These are phyloP conservation scores for Trichosporon inkin DNA, from an alignment of 1,284 basidiomycete species.

Conservation along the genomic window DNA sequence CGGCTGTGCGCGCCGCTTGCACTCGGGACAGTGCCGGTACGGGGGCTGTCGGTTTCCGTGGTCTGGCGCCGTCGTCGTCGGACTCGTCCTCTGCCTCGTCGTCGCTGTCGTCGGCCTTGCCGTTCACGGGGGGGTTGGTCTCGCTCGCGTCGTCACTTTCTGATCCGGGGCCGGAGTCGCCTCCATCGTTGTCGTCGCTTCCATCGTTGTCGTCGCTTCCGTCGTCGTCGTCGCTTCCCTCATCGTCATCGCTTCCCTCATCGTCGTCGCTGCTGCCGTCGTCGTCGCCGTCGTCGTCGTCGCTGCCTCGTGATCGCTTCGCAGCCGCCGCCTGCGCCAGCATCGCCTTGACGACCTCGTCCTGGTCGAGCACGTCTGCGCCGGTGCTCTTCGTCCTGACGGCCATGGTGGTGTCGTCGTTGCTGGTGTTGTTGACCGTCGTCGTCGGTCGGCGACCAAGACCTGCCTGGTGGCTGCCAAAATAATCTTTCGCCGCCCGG, in stretches of 20 bases:
- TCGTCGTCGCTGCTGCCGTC: conserved; percentile 20
- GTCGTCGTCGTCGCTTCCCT: too few species aligned
- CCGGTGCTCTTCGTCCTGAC: conserved; percentile 4
- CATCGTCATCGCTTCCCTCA: conserved; percentile 22
- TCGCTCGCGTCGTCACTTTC: conserved; percentile 22
- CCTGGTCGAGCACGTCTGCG: conserved; percentile 32
- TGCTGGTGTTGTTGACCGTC: background rate
- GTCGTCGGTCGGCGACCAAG: background rate
- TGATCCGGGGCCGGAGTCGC: conserved; percentile 15
- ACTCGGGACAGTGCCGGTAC: conserved; percentile 29
- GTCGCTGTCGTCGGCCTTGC: conserved; percentile 13
- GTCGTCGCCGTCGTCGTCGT: conserved; percentile 15
- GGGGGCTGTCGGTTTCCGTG: conserved; percentile 2
- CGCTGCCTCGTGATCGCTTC: conserved; percentile 18
- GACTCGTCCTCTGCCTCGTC: conserved; percentile 3
- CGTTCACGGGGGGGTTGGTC: background rate
- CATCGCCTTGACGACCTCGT: conserved; percentile 43
- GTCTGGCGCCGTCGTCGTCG: conserved; percentile 2
- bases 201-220: too few species aligned
- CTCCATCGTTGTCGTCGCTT: conserved; percentile 13
- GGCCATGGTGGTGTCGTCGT: background rate
- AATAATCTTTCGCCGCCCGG: conserved; percentile 12
- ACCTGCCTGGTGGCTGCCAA: background rate
- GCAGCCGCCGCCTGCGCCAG: conserved; percentile 45
- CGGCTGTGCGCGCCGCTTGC: conserved; percentile 16